phyloP scores from a whole-genome alignment of 108 stramenopile genomes.

The Cyclotella atomus region DNA sequence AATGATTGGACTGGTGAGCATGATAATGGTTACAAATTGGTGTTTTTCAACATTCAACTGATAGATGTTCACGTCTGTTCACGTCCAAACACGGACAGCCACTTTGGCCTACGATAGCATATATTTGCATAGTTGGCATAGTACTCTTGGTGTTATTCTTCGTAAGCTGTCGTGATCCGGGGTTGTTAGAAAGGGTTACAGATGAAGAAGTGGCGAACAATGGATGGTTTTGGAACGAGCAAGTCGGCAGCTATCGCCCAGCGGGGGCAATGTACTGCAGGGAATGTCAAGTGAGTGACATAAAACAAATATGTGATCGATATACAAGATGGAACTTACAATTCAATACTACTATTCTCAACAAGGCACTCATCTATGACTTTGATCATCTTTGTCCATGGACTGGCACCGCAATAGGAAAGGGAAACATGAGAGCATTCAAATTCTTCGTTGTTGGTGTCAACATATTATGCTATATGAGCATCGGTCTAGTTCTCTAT shows the following conservation, averaged over 20 bases:
- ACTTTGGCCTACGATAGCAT: conserved; percentile 76
- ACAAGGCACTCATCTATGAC: conserved; percentile 12
- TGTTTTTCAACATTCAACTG: neutral
- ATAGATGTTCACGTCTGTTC: no score
- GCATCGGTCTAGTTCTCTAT: conserved; percentile 70
- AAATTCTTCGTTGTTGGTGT: conserved; percentile 83
- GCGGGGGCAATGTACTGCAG: conserved; percentile 88
- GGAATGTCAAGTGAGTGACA: conserved; percentile 70
- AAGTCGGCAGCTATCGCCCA: conserved; percentile 89
- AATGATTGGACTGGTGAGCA: conserved; percentile 71
- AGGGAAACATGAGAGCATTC: conserved; percentile 79
- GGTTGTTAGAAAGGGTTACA: conserved; percentile 80
- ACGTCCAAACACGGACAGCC: conserved; percentile 57
- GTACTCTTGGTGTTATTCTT: conserved; percentile 74
- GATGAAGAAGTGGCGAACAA: conserved; percentile 87
- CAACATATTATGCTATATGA: conserved; percentile 88
- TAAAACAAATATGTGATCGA: neutral
- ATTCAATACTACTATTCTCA: neutral
- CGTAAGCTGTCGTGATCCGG: conserved; percentile 88
- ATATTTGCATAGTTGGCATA: conserved; percentile 68
- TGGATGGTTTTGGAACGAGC: conserved; percentile 94
- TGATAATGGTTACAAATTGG: neutral
- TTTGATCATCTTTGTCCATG: conserved; percentile 13
- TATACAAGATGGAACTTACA: neutral
- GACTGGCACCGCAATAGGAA: conserved; percentile 52